Conservation (phyloP, 2,329 filamentous ascomycete species). For the Colletotrichum sp. region DNA sequence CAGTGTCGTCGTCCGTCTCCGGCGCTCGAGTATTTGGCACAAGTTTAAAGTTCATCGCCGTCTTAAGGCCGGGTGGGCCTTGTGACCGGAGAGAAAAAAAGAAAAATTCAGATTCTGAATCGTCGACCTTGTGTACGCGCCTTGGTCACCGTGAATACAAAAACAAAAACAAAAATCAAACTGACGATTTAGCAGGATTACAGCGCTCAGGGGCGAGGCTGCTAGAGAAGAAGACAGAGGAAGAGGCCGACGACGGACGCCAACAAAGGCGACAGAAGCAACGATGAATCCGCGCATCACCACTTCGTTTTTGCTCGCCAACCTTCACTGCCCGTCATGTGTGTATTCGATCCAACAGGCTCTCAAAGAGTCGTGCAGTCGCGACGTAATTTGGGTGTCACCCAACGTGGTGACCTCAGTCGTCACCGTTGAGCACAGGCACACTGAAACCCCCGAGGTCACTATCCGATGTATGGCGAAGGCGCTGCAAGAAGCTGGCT, state of each 20-base stretch:
- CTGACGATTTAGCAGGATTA: neutral
- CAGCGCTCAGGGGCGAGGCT: neutral
- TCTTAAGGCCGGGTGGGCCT: neutral
- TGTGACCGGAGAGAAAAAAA: neutral
- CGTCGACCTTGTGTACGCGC: neutral
- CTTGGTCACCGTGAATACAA: neutral
- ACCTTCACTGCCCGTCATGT: slow-evolving; percentile 81
- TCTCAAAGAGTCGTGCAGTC: slow-evolving; percentile 51
- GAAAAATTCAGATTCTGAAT: neutral
- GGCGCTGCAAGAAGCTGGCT: slow-evolving; percentile 61
- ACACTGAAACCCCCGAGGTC: slow-evolving; percentile 40
- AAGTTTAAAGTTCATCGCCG: neutral
- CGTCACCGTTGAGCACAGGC: slow-evolving; percentile 63
- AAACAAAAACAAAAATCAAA: neutral
- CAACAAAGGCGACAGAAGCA: neutral
- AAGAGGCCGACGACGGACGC: neutral
- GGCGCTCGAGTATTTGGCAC: neutral
- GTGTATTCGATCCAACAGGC: slow-evolving; percentile 68
- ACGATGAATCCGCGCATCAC: slow-evolving; percentile 34
- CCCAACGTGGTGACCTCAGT: slow-evolving; percentile 75
- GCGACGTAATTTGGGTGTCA: slow-evolving; percentile 63
- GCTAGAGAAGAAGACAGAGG: neutral
- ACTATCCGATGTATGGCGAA: slow-evolving; percentile 49
- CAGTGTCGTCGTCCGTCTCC: neutral
- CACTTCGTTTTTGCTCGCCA: slow-evolving; percentile 71